These are phyloP conservation scores for Rhinocladiella similis DNA, from an alignment of 2,329 filamentous ascomycete genomes.

Conservation along the genomic window DNA sequence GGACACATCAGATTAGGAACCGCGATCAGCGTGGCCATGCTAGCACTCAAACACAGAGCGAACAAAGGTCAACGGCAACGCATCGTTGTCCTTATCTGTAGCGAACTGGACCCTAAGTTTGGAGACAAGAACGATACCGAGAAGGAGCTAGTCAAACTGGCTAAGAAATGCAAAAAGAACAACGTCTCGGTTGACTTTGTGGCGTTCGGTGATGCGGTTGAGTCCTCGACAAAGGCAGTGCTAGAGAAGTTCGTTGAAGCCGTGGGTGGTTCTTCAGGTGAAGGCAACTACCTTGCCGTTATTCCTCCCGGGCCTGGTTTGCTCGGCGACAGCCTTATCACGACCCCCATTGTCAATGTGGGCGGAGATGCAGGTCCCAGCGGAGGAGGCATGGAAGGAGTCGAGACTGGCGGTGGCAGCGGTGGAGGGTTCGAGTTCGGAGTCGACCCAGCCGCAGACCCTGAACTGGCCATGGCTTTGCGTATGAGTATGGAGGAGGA, in stretches of 20 bases:
- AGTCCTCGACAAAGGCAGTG: constrained; percentile 85
- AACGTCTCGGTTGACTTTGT: constrained; percentile 93
- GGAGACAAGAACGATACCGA: constrained; percentile 68
- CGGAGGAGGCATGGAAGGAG: constrained; percentile 60
- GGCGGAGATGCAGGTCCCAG: constrained; percentile 62
- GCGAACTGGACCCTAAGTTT: constrained; percentile 60
- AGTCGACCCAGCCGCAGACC: constrained; percentile 87
- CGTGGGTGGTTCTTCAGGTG: constrained; percentile 73
- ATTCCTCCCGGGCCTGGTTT: constrained; percentile 89
- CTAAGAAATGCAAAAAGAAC: constrained; percentile 99
- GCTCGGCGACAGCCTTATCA: constrained; percentile 86
- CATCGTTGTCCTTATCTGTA: constrained; percentile 96
- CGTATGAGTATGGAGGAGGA: constrained; percentile 99
- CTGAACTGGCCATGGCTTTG: constrained; percentile 88
- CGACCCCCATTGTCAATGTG: constrained; percentile 72
- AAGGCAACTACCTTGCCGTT: constrained; percentile 87
- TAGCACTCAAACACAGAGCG: constrained; percentile 95
- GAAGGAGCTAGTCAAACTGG: constrained; percentile 82
- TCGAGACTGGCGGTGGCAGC: constrained; percentile 47
- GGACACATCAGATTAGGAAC: constrained; percentile 86
- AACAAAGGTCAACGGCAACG: constrained; percentile 96
- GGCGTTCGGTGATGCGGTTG: constrained; percentile 81
- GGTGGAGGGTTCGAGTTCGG: constrained; percentile 78
- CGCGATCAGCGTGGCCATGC: constrained; percentile 86
- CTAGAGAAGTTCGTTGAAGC: constrained; percentile 90